Percentiles rank a stretch among this genome's conserved stretches.
Evolutionary conservation across 2,329 filamentous ascomycete species (phyloP).

Genomic region (Xylariaceae sp.): DNA sequence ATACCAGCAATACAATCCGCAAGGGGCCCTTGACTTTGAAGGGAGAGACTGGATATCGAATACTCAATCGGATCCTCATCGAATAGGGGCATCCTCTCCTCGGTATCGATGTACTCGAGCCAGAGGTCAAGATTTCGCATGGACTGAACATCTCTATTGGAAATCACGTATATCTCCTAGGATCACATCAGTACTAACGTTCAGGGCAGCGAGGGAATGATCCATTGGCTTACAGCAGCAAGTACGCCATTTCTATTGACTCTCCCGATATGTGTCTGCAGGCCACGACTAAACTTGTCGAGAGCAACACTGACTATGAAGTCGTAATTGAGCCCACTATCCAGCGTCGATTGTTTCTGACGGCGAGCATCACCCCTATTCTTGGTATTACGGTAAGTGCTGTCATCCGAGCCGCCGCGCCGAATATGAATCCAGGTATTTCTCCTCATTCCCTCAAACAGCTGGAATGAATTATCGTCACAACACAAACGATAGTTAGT

Average conservation of each 20-base stretch:
- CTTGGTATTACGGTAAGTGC: constrained; percentile 3
- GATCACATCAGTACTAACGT: not conserved
- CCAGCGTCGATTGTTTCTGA: constrained; percentile 6
- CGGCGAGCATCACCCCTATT: constrained; percentile 5
- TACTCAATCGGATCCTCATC: constrained; percentile 8
- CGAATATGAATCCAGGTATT: constrained; percentile 14
- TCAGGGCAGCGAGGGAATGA: not conserved
- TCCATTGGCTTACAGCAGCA: constrained; percentile 3
- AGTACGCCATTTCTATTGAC: constrained; percentile 8
- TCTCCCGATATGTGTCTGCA: constrained; percentile 7
- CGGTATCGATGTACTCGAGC: constrained; percentile 6
- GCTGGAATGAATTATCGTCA: constrained; percentile 7
- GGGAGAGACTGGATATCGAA: not conserved
- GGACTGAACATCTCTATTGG: constrained; percentile 9
- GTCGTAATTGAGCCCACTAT: constrained; percentile 7
- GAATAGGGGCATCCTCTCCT: constrained; percentile 12
- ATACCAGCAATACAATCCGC: not conserved
- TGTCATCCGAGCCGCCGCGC: constrained; percentile 9
- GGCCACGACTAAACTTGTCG: constrained; percentile 7
- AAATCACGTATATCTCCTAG: constrained; percentile 10
- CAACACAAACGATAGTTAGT: constrained; percentile 7
- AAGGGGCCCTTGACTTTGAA: not conserved
- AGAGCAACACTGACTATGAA: constrained; percentile 8
- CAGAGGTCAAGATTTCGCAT: constrained; percentile 11
- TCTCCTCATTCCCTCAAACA: constrained; percentile 2